A percentile compares a stretch with the other conserved stretches of the same genome.
phyloP scores from a whole-genome alignment of 139 green algal genomes.

The Auxenochlorella protothecoides region DNA sequence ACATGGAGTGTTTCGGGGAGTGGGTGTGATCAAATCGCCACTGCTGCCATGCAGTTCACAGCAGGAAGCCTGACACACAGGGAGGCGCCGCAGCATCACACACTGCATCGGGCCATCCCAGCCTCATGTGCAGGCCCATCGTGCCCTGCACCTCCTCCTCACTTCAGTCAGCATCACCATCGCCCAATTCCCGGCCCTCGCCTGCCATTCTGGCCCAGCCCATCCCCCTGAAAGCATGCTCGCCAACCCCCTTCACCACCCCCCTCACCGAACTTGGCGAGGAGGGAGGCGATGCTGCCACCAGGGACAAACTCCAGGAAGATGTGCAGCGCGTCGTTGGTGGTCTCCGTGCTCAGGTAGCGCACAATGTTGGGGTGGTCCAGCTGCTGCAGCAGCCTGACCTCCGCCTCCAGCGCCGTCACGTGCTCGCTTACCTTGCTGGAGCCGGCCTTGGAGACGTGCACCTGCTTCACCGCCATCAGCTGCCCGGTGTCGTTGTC shows the following conservation, averaged over 20 bases:
- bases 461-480: constrained; percentile 92
- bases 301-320: constrained; percentile 95
- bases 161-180: too few relatives aligned
- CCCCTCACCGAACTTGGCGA: constrained; percentile 68
- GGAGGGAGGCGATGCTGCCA: constrained; percentile 81
- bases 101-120: not conserved
- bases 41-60: too few relatives aligned
- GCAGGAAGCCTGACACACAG: too few relatives aligned
- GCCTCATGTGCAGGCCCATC: not conserved
- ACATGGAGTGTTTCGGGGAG: too few relatives aligned
- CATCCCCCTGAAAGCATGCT: too few relatives aligned
- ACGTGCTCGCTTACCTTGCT: constrained; percentile 57
- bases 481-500: constrained; percentile 86
- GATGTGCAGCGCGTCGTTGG: constrained; percentile 75
- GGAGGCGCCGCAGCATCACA: too few relatives aligned
- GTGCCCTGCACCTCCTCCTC: not conserved
- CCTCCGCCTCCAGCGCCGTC: constrained; percentile 67
- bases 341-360: constrained; percentile 82
- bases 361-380: constrained; percentile 88
- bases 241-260: too few relatives aligned
- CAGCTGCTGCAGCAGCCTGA: constrained; percentile 67
- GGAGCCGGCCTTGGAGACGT: constrained; percentile 39
- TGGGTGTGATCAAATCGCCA: too few relatives aligned
- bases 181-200: too few relatives aligned
- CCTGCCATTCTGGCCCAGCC: too few relatives aligned